A percentile compares a stretch with the other conserved stretches of the same genome.
Conservation (phyloP, 108 stramenopile species). For the Epipyxis sp. region DNA sequence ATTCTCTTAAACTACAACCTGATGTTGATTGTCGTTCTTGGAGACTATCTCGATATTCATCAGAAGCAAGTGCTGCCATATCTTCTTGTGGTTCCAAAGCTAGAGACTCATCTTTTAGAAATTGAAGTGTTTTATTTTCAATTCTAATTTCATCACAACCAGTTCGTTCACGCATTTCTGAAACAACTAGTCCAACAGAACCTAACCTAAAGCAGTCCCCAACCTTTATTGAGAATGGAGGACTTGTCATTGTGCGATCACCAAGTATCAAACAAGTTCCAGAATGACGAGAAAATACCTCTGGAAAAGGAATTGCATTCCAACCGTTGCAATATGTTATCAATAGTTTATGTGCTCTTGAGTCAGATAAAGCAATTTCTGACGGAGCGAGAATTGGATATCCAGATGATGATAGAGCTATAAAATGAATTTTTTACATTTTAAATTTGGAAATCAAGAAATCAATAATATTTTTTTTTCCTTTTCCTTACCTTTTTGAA, state of each 20-base stretch:
- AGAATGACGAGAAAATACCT: slow-evolving; percentile 89
- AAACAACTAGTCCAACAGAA: slow-evolving; percentile 88
- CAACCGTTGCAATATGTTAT: slow-evolving; percentile 81
- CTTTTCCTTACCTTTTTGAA: neutral
- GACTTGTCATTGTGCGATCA: slow-evolving; percentile 60
- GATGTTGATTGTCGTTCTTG: neutral
- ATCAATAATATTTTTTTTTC: neutral
- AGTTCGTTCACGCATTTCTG: slow-evolving; percentile 61
- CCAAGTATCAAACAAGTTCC: slow-evolving; percentile 90
- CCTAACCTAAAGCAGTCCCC: slow-evolving; percentile 81
- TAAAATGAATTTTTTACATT: neutral
- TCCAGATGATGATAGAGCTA: neutral
- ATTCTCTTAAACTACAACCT: neutral
- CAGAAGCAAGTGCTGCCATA: slow-evolving; percentile 16
- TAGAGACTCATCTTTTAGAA: slow-evolving; percentile 44
- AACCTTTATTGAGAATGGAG: slow-evolving; percentile 49
- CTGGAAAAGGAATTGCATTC: slow-evolving; percentile 90
- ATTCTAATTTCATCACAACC: slow-evolving; percentile 30
- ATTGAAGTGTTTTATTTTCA: slow-evolving; percentile 45
- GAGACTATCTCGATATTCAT: neutral
- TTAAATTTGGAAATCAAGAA: neutral
- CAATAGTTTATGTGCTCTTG: slow-evolving; percentile 78
- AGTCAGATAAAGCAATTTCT: slow-evolving; percentile 47
- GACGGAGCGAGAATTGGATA: neutral
- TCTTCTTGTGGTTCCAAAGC: slow-evolving; percentile 9